These are phyloP conservation scores for Cyclotella sp. DNA, from an alignment of 108 stramenopile species.

Conservation along the genomic window DNA sequence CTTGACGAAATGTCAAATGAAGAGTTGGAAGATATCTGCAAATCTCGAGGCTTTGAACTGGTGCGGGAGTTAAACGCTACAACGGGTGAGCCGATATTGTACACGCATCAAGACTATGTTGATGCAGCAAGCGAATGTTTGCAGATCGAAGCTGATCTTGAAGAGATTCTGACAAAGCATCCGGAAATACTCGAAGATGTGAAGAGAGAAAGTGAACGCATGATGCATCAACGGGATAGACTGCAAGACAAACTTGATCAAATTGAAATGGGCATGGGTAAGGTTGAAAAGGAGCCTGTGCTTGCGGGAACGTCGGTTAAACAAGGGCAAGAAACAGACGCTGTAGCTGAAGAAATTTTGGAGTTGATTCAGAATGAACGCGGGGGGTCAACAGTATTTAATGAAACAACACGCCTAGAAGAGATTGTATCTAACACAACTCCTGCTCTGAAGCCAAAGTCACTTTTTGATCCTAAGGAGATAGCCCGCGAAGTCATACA, in stretches of 20 bases:
- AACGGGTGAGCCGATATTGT: constrained; percentile 47
- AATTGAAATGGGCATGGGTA: not conserved
- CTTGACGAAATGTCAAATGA: constrained; percentile 68
- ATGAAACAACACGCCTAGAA: not conserved
- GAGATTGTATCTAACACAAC: not conserved
- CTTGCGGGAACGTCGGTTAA: not conserved
- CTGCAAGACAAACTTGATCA: constrained; percentile 47
- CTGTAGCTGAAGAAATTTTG: constrained; percentile 30
- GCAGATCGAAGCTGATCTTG: constrained; percentile 78
- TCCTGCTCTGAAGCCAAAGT: constrained; percentile 12
- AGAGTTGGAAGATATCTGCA: constrained; percentile 77
- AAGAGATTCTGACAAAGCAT: constrained; percentile 71
- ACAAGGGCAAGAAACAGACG: constrained; percentile 28
- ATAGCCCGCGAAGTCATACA: constrained; percentile 36
- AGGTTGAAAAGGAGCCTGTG: not conserved
- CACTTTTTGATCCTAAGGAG: constrained; percentile 32
- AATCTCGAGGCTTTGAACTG: constrained; percentile 80
- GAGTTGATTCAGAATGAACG: not conserved
- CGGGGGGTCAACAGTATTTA: constrained; percentile 13
- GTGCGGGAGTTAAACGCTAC: constrained; percentile 46
- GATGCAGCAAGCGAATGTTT: constrained; percentile 86
- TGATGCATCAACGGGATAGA: constrained; percentile 61
- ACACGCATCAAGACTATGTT: constrained; percentile 77
- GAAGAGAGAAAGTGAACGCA: constrained; percentile 70
- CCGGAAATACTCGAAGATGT: constrained; percentile 77